Percentiles rank a stretch among this genome's conserved stretches.
These are phyloP conservation scores for Pyrus communis DNA, from an alignment of 306 rosid genomes.

Conservation along the genomic window DNA sequence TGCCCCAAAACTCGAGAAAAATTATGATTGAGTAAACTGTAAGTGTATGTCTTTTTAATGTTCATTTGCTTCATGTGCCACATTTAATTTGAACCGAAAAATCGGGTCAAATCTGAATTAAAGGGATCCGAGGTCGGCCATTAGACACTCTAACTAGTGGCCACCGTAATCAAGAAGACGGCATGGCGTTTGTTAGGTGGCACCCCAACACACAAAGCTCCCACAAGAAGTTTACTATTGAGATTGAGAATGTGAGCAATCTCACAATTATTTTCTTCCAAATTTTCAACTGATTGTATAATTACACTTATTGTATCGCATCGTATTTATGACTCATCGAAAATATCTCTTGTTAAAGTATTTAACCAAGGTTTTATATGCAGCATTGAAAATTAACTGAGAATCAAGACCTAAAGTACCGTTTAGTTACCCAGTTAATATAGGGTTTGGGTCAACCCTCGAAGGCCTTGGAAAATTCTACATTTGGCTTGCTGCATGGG, in stretches of 20 bases:
- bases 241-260: no score
- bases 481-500: conserved; percentile 13
- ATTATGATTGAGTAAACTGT: neutral
- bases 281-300: fast-evolving
- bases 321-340: no score
- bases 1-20: neutral
- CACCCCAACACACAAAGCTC: neutral
- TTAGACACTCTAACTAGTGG: neutral
- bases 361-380: no score
- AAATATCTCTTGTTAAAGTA: no score
- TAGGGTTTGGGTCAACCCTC: neutral
- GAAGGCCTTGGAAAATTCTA: conserved; percentile 29
- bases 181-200: neutral
- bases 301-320: no score
- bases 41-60: neutral
- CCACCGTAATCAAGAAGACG: neutral
- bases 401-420: neutral
- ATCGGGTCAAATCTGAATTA: neutral
- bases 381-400: neutral
- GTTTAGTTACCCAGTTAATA: neutral
- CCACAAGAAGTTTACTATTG: neutral
- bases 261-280: no score
- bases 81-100: neutral
- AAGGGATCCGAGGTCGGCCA: neutral
- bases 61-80: neutral